Percentiles rank a stretch among this genome's conserved stretches.
These are phyloP conservation scores for Withania somnifera DNA, from an alignment of 305 asterid species.

Conservation along the genomic window DNA sequence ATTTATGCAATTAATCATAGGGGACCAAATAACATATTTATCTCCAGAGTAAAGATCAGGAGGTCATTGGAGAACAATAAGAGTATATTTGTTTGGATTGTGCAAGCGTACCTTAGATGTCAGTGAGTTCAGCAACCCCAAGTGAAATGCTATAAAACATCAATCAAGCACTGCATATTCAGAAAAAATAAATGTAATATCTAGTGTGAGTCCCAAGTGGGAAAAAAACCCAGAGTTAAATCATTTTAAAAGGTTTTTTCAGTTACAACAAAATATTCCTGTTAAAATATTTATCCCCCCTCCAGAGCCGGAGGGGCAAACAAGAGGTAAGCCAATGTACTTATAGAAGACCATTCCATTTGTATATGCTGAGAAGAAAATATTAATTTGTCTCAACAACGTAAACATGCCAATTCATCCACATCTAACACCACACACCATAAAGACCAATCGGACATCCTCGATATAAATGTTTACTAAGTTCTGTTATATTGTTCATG, in stretches of 20 bases:
- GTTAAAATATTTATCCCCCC: not conserved
- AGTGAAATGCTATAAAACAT: constrained; percentile 11
- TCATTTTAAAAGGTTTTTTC: not conserved
- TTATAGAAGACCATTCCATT: not conserved
- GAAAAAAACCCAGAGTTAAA: not conserved
- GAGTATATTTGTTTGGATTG: not conserved
- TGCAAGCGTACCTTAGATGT: not conserved
- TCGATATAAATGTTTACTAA: not conserved
- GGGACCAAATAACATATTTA: not conserved
- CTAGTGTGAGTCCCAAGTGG: not conserved
- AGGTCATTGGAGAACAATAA: not conserved
- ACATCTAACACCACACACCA: not conserved
- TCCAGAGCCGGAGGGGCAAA: not conserved
- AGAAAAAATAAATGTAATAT: not conserved
- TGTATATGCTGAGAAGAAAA: not conserved
- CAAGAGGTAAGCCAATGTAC: not conserved
- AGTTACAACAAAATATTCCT: not conserved
- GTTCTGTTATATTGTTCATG: not conserved
- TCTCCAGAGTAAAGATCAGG: not conserved
- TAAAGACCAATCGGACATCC: not conserved
- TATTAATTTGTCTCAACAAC: not conserved
- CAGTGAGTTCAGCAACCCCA: constrained; percentile 6
- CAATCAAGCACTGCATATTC: constrained; percentile 24
- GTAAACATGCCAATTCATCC: not conserved
- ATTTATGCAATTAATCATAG: not conserved